Conservation (phyloP, 169 alveolate species). For the Eimeria zaria region DNA sequence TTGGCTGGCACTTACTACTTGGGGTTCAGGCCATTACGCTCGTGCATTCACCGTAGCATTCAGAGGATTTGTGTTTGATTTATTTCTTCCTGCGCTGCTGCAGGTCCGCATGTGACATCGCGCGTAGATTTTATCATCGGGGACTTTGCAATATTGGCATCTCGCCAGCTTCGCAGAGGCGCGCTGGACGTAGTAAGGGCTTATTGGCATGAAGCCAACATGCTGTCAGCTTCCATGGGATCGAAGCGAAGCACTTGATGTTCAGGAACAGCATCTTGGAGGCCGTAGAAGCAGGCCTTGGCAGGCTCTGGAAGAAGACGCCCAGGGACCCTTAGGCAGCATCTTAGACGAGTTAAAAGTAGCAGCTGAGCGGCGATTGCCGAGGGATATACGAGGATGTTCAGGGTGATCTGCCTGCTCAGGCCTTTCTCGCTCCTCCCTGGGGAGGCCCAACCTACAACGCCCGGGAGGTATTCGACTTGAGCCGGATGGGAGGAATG, state of each 20-base stretch:
- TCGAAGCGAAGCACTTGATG: neutral
- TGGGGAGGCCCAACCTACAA: slow-evolving; percentile 83
- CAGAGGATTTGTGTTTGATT: neutral
- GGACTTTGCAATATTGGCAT: slow-evolving; percentile 66
- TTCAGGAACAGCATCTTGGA: neutral
- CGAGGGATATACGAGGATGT: neutral
- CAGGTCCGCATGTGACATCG: slow-evolving; percentile 35
- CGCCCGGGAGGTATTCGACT: slow-evolving; percentile 58
- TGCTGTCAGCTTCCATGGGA: neutral
- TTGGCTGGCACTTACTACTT: neutral
- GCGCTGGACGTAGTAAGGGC: slow-evolving; percentile 61
- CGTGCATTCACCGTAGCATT: neutral
- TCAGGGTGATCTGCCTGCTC: neutral
- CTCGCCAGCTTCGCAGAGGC: slow-evolving; percentile 78
- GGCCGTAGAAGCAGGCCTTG: neutral
- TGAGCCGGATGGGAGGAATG: slow-evolving; percentile 45
- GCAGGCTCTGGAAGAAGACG: neutral
- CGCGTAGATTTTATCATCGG: slow-evolving; percentile 72
- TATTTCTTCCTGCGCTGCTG: neutral
- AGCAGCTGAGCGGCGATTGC: neutral
- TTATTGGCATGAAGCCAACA: neutral
- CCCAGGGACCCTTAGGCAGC: neutral
- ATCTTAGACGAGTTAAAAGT: neutral
- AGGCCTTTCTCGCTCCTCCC: slow-evolving; percentile 80
- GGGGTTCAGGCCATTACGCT: neutral